Conservation (phyloP, 1,284 basidiomycete genomes). For the Exobasidium rhododendri region DNA sequence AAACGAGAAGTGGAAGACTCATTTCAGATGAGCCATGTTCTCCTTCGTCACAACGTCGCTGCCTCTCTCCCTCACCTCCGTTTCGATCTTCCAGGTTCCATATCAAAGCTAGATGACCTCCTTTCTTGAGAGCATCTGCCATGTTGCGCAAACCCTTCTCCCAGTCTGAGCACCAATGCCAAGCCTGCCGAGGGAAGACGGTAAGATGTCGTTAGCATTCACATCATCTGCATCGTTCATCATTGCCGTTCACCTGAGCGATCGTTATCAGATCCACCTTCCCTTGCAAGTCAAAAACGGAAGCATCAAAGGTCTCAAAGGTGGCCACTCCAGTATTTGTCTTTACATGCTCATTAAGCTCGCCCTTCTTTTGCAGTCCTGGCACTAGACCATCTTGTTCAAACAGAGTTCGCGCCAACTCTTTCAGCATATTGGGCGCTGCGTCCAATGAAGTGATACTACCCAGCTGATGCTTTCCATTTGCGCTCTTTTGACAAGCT, state of each 20-base stretch:
- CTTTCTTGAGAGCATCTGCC: conserved; percentile 28
- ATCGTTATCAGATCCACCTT: conserved; percentile 6
- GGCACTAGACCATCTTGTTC: conserved; percentile 3
- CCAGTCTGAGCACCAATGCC: conserved; percentile 49
- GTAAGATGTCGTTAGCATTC: too few relatives aligned
- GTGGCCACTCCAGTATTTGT: background rate
- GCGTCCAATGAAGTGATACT: background rate
- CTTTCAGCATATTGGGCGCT: conserved; percentile 2
- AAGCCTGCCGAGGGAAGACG: too few relatives aligned
- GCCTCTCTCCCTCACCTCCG: conserved; percentile 18
- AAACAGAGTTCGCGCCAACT: conserved; percentile 3
- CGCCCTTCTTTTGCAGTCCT: background rate
- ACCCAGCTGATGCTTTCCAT: background rate
- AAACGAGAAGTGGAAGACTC: background rate
- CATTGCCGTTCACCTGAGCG: background rate
- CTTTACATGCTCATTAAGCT: background rate
- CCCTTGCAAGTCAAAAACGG: background rate
- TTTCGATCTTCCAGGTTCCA: conserved; percentile 52
- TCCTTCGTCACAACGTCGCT: background rate
- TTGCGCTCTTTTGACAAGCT: conserved; percentile 6
- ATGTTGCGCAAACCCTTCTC: conserved; percentile 28
- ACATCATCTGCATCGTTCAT: too few relatives aligned
- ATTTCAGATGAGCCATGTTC: background rate
- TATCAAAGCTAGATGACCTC: conserved; percentile 41
- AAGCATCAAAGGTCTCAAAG: conserved; percentile 4